Conservation (phyloP, 108 stramenopile species). For the Aurantiochytrium sp. region DNA sequence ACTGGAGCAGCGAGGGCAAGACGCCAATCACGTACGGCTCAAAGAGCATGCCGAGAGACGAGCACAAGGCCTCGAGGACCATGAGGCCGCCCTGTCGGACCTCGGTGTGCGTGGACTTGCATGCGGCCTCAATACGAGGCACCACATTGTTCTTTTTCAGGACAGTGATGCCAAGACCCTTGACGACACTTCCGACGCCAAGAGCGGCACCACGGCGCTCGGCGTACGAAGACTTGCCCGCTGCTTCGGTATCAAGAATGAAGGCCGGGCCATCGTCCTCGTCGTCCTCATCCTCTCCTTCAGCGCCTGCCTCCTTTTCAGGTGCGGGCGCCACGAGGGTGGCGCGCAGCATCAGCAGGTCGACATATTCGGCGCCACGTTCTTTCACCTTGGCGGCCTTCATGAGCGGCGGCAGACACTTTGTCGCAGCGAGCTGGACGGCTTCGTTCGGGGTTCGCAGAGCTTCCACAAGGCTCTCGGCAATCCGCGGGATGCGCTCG, state of each 20-base stretch:
- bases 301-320: not conserved
- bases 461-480: slow-evolving; percentile 41
- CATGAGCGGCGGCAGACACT: slow-evolving; percentile 44
- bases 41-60: slow-evolving; percentile 81
- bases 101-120: slow-evolving; percentile 30
- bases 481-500: slow-evolving; percentile 33
- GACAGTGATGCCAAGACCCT: slow-evolving; percentile 89
- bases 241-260: not conserved
- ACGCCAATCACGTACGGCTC: slow-evolving; percentile 97
- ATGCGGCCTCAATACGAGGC: slow-evolving; percentile 72
- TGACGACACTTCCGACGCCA: slow-evolving; percentile 90
- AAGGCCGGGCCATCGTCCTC: not conserved
- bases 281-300: not conserved
- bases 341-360: not conserved
- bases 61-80: slow-evolving; percentile 82
- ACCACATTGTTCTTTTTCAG: slow-evolving; percentile 87
- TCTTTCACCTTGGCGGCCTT: slow-evolving; percentile 20
- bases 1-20: slow-evolving; percentile 82
- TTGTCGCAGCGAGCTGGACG: slow-evolving; percentile 47
- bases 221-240: not conserved
- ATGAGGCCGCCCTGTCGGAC: slow-evolving; percentile 88
- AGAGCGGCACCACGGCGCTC: slow-evolving; percentile 81
- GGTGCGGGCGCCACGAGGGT: not conserved
- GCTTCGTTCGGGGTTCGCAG: slow-evolving; percentile 44
- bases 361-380: not conserved